These are phyloP conservation scores for Pestalotiopsis sp. DNA, from an alignment of 2,329 filamentous ascomycete species.

Conservation along the genomic window DNA sequence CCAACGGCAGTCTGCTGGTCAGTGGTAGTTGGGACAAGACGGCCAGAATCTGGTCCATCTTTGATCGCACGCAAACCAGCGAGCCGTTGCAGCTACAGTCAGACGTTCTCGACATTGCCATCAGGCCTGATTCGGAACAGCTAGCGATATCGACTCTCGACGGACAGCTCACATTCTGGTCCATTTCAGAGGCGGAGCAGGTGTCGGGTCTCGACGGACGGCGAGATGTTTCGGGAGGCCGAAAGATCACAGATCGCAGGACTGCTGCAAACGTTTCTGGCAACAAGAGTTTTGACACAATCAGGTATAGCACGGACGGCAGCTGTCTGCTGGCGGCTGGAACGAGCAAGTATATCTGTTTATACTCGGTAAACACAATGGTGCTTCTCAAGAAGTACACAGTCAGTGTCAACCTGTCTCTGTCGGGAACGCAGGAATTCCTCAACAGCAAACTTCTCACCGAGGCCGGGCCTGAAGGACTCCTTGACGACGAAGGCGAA, in stretches of 20 bases:
- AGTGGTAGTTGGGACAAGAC: slow-evolving; percentile 98
- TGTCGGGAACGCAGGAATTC: slow-evolving; percentile 96
- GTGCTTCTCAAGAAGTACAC: slow-evolving; percentile 94
- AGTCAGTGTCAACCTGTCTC: slow-evolving; percentile 91
- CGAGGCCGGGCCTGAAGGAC: slow-evolving; percentile 80
- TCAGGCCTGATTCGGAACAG: slow-evolving; percentile 89
- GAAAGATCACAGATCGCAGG: slow-evolving; percentile 82
- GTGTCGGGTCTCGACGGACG: slow-evolving; percentile 85
- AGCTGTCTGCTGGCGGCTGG: slow-evolving; percentile 87
- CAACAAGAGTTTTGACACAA: slow-evolving; percentile 86
- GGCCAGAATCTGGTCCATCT: slow-evolving; percentile 94
- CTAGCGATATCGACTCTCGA: slow-evolving; percentile 91
- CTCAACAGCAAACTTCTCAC: slow-evolving; percentile 91
- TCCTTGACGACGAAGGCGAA: slow-evolving; percentile 88
- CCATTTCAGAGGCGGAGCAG: slow-evolving; percentile 83
- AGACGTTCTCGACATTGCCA: slow-evolving; percentile 83
- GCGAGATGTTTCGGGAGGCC: slow-evolving; percentile 89
- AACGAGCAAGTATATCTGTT: slow-evolving; percentile 97
- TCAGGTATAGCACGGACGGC: slow-evolving; percentile 91
- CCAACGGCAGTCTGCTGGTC: slow-evolving; percentile 80
- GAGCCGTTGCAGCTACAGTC: slow-evolving; percentile 91
- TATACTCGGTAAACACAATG: slow-evolving; percentile 93
- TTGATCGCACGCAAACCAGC: slow-evolving; percentile 89
- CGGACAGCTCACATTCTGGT: slow-evolving; percentile 95
- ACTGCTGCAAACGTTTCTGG: slow-evolving; percentile 89